These are phyloP conservation scores for Colletotrichum eleusines DNA, from an alignment of 2,329 filamentous ascomycete species.

Conservation along the genomic window DNA sequence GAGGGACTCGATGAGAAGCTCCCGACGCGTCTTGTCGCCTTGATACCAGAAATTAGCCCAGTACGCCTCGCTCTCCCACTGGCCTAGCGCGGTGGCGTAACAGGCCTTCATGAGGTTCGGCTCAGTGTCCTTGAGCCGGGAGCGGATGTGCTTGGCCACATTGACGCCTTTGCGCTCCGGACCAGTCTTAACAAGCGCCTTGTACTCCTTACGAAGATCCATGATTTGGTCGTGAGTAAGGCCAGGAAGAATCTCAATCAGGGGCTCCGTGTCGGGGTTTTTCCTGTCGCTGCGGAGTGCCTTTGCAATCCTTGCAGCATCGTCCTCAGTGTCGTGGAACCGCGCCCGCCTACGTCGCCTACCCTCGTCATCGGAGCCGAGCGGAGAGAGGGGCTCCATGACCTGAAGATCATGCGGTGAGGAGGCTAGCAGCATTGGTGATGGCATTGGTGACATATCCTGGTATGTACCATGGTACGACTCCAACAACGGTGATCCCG, in stretches of 20 bases:
- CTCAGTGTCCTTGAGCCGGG: slow-evolving; percentile 78
- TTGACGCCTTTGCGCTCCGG: slow-evolving; percentile 81
- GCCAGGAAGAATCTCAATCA: slow-evolving; percentile 86
- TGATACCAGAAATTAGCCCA: slow-evolving; percentile 99
- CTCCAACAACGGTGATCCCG: slow-evolving; percentile 87
- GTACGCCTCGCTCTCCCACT: slow-evolving; percentile 94
- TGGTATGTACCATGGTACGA: slow-evolving; percentile 96
- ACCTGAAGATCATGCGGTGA: slow-evolving; percentile 43
- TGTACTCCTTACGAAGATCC: slow-evolving; percentile 89
- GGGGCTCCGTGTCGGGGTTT: slow-evolving; percentile 72
- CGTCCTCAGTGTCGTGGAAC: slow-evolving; percentile 87
- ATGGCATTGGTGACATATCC: slow-evolving; percentile 93
- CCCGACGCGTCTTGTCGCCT: slow-evolving; percentile 83
- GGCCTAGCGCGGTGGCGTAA: slow-evolving; percentile 89
- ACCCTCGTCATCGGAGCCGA: slow-evolving; percentile 62
- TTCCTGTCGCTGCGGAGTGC: slow-evolving; percentile 75
- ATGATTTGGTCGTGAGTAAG: slow-evolving; percentile 90
- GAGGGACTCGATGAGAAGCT: slow-evolving; percentile 91
- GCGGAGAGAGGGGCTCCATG: slow-evolving; percentile 65
- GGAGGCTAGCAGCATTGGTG: slow-evolving; percentile 72
- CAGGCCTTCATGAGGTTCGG: slow-evolving; percentile 88
- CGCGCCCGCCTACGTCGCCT: slow-evolving; percentile 70
- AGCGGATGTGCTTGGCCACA: slow-evolving; percentile 86
- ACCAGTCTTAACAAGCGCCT: slow-evolving; percentile 86
- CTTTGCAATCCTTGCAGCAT: slow-evolving; percentile 80